These are phyloP conservation scores for Amesomyces nigricolor DNA, from an alignment of 2,329 filamentous ascomycete genomes.

Conservation along the genomic window DNA sequence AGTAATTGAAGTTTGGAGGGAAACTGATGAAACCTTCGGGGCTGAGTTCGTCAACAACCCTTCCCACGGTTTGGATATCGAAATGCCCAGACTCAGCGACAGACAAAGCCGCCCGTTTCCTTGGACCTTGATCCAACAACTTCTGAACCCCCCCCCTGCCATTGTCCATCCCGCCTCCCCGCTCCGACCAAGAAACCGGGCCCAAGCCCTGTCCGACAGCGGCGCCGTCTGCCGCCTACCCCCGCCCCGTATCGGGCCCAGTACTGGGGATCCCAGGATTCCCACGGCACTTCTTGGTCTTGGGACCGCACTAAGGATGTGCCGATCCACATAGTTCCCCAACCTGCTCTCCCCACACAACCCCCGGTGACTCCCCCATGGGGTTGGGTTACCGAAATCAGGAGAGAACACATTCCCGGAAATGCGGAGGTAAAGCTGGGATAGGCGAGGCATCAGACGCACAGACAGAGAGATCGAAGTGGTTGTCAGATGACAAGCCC, in stretches of 20 bases:
- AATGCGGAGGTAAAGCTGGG: not conserved
- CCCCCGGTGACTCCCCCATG: not conserved
- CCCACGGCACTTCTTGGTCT: not conserved
- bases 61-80: too few relatives aligned
- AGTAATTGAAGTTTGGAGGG: too few relatives aligned
- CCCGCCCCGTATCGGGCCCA: not conserved
- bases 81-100: too few relatives aligned
- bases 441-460: not conserved
- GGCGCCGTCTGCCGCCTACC: not conserved
- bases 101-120: too few relatives aligned
- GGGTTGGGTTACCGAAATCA: conserved; percentile 3
- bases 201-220: not conserved
- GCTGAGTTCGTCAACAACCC: too few relatives aligned
- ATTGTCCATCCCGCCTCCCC: conserved; percentile 4
- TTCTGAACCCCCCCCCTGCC: too few relatives aligned
- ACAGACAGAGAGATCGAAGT: not conserved
- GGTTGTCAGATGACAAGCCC: conserved; percentile 5
- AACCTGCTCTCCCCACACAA: not conserved
- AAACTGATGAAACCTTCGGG: too few relatives aligned
- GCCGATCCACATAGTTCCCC: conserved; percentile 3
- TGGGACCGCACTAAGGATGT: not conserved
- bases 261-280: not conserved
- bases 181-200: not conserved
- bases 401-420: not conserved
- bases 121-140: too few relatives aligned